These are phyloP conservation scores for Alopecurus myosuroides DNA, from an alignment of 176 grass and related monocot species.

Conservation along the genomic window DNA sequence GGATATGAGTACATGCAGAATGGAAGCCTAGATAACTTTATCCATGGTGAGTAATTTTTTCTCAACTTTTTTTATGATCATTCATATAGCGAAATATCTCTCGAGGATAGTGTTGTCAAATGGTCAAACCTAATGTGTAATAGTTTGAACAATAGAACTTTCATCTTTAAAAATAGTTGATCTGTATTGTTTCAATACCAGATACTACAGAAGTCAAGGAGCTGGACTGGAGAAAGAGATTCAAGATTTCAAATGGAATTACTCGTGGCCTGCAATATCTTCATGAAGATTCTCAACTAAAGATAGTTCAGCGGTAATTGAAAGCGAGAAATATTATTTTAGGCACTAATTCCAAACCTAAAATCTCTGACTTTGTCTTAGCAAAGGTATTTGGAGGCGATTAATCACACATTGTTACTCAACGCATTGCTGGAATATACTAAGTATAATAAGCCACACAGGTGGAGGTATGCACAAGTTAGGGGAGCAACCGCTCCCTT, in stretches of 20 bases:
- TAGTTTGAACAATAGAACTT: not conserved
- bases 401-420: slow-evolving; percentile 26
- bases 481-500: too few relatives aligned
- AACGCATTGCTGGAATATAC: slow-evolving; percentile 35
- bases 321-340: slow-evolving; percentile 7
- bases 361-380: slow-evolving; percentile 49
- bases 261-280: slow-evolving; percentile 45
- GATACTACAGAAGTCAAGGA: not conserved
- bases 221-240: slow-evolving; percentile 23
- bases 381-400: slow-evolving; percentile 39
- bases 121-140: not conserved
- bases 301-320: slow-evolving; percentile 25
- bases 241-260: slow-evolving; percentile 28
- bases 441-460: slow-evolving; percentile 25
- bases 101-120: not conserved
- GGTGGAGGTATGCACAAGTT: too few relatives aligned
- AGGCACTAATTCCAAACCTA: slow-evolving; percentile 24
- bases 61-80: not conserved
- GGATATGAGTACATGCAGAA: slow-evolving; percentile 33
- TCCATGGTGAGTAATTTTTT: slow-evolving; percentile 15
- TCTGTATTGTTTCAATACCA: not conserved
- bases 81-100: not conserved
- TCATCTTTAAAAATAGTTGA: not conserved
- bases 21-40: slow-evolving; percentile 27
- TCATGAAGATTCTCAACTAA: slow-evolving; percentile 45